phyloP scores from a whole-genome alignment of 257 asterid species.

The Oldenlandia corymbosa region DNA sequence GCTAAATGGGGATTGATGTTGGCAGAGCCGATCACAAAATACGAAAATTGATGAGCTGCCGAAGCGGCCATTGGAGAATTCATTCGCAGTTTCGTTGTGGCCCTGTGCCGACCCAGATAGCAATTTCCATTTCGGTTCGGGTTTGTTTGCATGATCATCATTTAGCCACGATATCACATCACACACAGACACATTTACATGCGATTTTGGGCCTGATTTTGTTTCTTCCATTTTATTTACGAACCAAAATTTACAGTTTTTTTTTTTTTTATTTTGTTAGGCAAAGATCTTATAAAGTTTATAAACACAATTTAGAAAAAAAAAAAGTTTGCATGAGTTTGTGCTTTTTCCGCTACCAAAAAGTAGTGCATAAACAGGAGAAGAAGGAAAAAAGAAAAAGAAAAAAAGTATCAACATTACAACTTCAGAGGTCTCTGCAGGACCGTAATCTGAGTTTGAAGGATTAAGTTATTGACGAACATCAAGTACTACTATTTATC shows the following conservation, averaged over 20 bases:
- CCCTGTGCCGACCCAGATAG: neutral
- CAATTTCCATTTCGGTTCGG: slow-evolving; percentile 14
- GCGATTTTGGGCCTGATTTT: too few species aligned
- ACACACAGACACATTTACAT: neutral
- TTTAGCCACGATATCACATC: slow-evolving; percentile 23
- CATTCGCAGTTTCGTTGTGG: slow-evolving; percentile 2
- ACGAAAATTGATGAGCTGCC: slow-evolving; percentile 9
- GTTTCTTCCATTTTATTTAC: neutral
- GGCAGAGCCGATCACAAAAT: slow-evolving; percentile 12
- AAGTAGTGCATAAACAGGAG: too few species aligned
- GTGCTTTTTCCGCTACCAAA: too few species aligned
- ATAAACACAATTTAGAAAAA: too few species aligned
- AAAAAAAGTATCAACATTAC: too few species aligned
- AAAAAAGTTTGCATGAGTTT: too few species aligned
- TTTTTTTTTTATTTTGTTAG: too few species aligned
- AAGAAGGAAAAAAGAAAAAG: too few species aligned
- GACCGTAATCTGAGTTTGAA: neutral
- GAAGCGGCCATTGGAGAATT: slow-evolving; percentile 18
- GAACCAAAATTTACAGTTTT: neutral
- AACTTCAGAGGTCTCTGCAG: neutral
- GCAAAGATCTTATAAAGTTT: too few species aligned
- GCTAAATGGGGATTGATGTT: neutral
- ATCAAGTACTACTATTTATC: neutral
- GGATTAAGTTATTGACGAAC: neutral
- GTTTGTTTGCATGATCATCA: slow-evolving; percentile 18